Base-by-base conservation (phyloP, 345 rosid species). In the Sonneratia caseolaris region DNA sequence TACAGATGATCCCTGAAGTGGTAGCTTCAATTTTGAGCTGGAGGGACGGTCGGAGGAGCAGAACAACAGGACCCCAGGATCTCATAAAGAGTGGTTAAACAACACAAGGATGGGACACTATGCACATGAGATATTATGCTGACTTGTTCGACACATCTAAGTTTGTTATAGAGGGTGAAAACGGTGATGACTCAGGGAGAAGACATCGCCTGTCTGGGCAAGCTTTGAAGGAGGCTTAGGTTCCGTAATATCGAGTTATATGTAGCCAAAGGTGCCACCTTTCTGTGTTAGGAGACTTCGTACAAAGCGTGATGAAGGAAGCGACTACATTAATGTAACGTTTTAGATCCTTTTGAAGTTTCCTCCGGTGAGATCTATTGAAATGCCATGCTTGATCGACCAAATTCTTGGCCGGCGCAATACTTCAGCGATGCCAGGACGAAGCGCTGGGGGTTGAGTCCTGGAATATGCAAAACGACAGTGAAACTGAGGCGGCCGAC, bases 341-440 rank as follows among this genome's bases (percentile, higher is more conserved):
- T 3, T 5, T 53, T 53, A 4, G 59, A 53, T 53, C 59, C 18
- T 53, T 53, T 21, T 4, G 22, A 53, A 53, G 59, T 5, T 18
- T 21, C 22, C 77, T 6, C 61, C 68, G 19, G 55, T 78, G 47
- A 79, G 81, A 24, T 27, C 38, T 37, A 32, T 37, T 64, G 37
- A 64, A 64, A 64, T 64, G 51, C 51, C 16, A 14, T 64, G 35
- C 66, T 61, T n/a, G 35, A 40, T 40, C 66, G 35, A 61, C 8
- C 66, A n/a, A 36, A n/a, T 61, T n/a, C 24, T 27, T 61, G 66
- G 66, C 87, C 47, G 70, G 76, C 38, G 67, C 80, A 45, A 42
- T 82, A 53, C 81, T 81, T 70, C 76, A 81, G 81, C 76, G 75
- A 65, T 81, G 81, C 74, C 87, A 84, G 81, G 76, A 74, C 21